Percentiles rank a stretch among this genome's conserved stretches.
phyloP scores from a whole-genome alignment of 768 basidiomycete genomes.

The Boletus sp. region DNA sequence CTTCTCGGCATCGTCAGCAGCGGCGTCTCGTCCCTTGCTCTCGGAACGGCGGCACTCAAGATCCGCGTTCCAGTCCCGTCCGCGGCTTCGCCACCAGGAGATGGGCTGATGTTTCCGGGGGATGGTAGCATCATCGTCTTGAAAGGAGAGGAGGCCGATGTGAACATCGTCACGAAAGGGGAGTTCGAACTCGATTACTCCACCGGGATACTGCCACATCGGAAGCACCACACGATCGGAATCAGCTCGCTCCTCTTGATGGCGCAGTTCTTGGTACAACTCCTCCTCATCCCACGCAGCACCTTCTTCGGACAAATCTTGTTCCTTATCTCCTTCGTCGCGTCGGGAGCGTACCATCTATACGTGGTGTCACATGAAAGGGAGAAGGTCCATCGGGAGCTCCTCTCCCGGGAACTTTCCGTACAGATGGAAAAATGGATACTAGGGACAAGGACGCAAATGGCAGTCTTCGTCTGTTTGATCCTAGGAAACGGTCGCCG shows the following conservation, averaged over 20 bases:
- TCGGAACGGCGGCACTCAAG: conserved; percentile 27
- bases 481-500: conserved; percentile 10
- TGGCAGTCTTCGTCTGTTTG: conserved; percentile 29
- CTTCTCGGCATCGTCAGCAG: conserved; percentile 31
- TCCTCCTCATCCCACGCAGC: conserved; percentile 30
- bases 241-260: conserved; percentile 26
- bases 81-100: conserved; percentile 24
- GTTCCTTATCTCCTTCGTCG: conserved; percentile 27
- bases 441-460: conserved; percentile 27
- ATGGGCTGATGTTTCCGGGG: conserved; percentile 26
- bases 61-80: conserved; percentile 27
- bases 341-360: conserved; percentile 34
- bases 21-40: conserved; percentile 27
- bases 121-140: conserved; percentile 26
- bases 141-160: conserved; percentile 27
- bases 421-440: conserved; percentile 9
- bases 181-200: conserved; percentile 30
- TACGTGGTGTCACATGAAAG: conserved; percentile 33
- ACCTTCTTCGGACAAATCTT: conserved; percentile 34
- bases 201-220: not conserved
- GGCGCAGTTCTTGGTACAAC: conserved; percentile 30
- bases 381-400: conserved; percentile 14
- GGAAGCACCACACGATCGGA: conserved; percentile 17
- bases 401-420: conserved; percentile 16
- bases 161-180: conserved; percentile 33